phyloP scores from a whole-genome alignment of 805 yeast species.

The Candida sonorensis region DNA sequence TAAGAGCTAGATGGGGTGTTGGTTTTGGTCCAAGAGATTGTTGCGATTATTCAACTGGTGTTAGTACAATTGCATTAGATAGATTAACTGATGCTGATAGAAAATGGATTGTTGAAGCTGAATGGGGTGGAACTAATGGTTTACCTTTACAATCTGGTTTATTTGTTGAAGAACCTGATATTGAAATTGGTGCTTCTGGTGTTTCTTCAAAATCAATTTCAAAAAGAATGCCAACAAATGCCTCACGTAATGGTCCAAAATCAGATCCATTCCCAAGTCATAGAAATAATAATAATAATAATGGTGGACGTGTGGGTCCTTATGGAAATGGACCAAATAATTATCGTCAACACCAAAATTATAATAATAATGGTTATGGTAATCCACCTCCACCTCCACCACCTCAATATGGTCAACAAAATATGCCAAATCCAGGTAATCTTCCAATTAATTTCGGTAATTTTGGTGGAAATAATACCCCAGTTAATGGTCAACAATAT shows the following conservation, averaged over 20 bases:
- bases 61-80: slow-evolving; percentile 77
- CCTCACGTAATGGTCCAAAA: slow-evolving; percentile 78
- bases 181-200: slow-evolving; percentile 94
- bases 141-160: slow-evolving; percentile 70
- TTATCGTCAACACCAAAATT: slow-evolving; percentile 1
- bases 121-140: slow-evolving; percentile 98
- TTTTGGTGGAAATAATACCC: slow-evolving; percentile 4
- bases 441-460: slow-evolving; percentile 18
- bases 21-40: slow-evolving; percentile 99
- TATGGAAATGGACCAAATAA: background rate
- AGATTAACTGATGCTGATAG: slow-evolving; percentile 92
- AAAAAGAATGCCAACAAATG: slow-evolving; percentile 87
- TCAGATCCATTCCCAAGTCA: slow-evolving; percentile 37
- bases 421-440: slow-evolving; percentile 15
- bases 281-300: slow-evolving; percentile 1
- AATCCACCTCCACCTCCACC: slow-evolving; percentile 10
- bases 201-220: slow-evolving; percentile 89
- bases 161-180: slow-evolving; percentile 94
- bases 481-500: slow-evolving; percentile 9
- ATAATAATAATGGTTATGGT: background rate
- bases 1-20: slow-evolving; percentile 97
- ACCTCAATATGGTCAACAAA: slow-evolving; percentile 7
- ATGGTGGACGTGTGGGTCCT: background rate
- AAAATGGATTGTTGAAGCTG: slow-evolving; percentile 82
- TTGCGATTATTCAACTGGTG: slow-evolving; percentile 89